Percentiles rank a stretch among this genome's conserved stretches.
phyloP scores from a whole-genome alignment of 2,329 filamentous ascomycete genomes.

The Diaporthe sp. region DNA sequence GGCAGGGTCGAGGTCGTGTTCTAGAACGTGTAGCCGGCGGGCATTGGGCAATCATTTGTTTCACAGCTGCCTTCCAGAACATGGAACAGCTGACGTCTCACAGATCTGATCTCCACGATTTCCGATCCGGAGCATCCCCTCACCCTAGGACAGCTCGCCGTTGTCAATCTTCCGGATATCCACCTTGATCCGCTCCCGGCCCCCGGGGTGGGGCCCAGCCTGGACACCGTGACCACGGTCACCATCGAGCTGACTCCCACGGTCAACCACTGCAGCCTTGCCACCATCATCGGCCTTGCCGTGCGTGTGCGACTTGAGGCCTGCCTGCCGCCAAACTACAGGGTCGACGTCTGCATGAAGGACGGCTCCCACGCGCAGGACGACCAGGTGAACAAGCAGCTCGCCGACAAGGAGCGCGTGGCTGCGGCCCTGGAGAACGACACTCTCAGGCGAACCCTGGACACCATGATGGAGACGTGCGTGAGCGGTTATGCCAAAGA shows the following conservation, averaged over 20 bases:
- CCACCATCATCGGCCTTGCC: conserved; percentile 94
- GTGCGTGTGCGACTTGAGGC: conserved; percentile 93
- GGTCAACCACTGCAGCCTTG: conserved; percentile 95
- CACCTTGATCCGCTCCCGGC: conserved; percentile 77
- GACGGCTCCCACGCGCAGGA: conserved; percentile 95
- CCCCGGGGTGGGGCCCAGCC: conserved; percentile 58
- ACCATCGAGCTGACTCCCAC: conserved; percentile 93
- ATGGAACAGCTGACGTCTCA: conserved; percentile 49
- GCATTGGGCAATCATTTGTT: conserved; percentile 6
- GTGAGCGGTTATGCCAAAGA: conserved; percentile 33
- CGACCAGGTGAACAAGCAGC: conserved; percentile 95
- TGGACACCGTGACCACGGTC: conserved; percentile 74
- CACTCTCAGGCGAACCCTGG: conserved; percentile 85
- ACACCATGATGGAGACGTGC: conserved; percentile 94
- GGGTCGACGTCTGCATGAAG: conserved; percentile 93
- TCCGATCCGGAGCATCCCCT: conserved; percentile 97
- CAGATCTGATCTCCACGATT: conserved; percentile 93
- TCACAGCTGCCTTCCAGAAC: conserved; percentile 27
- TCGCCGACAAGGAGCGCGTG: conserved; percentile 95
- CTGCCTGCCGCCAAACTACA: conserved; percentile 88
- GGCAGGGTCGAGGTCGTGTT: conserved; percentile 9
- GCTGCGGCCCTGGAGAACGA: conserved; percentile 95
- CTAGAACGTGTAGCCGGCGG: conserved; percentile 16
- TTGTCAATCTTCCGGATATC: conserved; percentile 97
- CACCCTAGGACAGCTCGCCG: conserved; percentile 90